Percentiles rank a stretch among this genome's conserved stretches.
These are phyloP conservation scores for Penicillium parvum DNA, from an alignment of 495 filamentous ascomycete species.

Conservation along the genomic window DNA sequence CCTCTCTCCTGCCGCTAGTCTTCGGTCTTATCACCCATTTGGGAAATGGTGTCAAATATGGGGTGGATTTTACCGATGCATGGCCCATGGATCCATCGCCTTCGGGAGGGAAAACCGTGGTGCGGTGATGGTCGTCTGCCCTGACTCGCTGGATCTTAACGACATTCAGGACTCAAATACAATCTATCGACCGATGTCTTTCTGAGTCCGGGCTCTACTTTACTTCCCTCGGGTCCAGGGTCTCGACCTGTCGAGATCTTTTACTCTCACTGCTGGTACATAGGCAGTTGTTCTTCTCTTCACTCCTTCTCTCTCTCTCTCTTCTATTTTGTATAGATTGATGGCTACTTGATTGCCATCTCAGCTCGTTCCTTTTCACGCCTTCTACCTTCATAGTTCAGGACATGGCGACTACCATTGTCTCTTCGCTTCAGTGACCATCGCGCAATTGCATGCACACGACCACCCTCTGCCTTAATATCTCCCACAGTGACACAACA, in stretches of 20 bases:
- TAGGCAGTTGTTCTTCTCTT: background rate
- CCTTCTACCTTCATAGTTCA: too few species aligned
- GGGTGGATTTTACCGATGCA: slow-evolving; percentile 3
- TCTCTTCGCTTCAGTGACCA: background rate
- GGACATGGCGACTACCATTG: background rate
- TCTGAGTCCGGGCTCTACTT: slow-evolving; percentile 1
- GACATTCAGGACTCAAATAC: background rate
- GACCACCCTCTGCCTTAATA: background rate
- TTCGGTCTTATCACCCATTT: slow-evolving; percentile 25
- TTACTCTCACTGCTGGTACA: too few species aligned
- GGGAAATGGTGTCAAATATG: slow-evolving; percentile 7
- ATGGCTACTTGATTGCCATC: background rate
- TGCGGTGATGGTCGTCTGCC: slow-evolving; percentile 3
- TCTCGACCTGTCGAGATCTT: too few species aligned
- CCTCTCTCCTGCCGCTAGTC: slow-evolving; percentile 6
- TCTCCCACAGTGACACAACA: background rate
- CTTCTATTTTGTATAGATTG: background rate
- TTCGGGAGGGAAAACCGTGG: background rate
- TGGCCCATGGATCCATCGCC: slow-evolving; percentile 11
- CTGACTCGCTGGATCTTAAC: slow-evolving; percentile 4
- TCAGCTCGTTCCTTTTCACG: background rate
- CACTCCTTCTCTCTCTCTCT: background rate
- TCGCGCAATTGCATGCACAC: background rate
- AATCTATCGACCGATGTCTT: slow-evolving; percentile 1
- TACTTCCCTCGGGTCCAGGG: slow-evolving; percentile 11